Percentiles rank a stretch among this genome's conserved stretches.
phyloP scores from a whole-genome alignment of 139 green algal genomes.

The Coelastrella sp. region DNA sequence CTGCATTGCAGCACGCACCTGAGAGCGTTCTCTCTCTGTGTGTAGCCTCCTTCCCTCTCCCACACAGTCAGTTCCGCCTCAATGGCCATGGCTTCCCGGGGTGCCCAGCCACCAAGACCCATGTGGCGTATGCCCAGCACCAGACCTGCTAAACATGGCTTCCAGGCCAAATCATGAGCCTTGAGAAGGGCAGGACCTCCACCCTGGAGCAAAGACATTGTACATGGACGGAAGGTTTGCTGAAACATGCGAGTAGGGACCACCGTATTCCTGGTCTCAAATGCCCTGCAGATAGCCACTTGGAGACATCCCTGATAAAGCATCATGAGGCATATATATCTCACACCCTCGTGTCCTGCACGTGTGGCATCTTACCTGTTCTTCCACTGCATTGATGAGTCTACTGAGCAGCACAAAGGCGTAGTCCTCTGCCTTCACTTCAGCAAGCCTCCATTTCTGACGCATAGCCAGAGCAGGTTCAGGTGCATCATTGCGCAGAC shows the following conservation, averaged over 20 bases:
- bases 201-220: constrained; percentile 61
- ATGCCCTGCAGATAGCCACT: too few relatives aligned
- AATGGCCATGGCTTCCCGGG: constrained; percentile 86
- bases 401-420: constrained; percentile 90
- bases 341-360: too few relatives aligned
- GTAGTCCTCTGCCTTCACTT: constrained; percentile 95
- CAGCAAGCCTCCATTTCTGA: constrained; percentile 90
- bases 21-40: constrained; percentile 57
- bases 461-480: constrained; percentile 86
- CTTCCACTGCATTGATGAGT: constrained; percentile 79
- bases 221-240: too few relatives aligned
- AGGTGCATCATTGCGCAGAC: constrained; percentile 94
- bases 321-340: too few relatives aligned
- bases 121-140: constrained; percentile 88
- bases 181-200: constrained; percentile 60
- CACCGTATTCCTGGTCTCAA: too few relatives aligned
- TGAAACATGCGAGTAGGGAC: too few relatives aligned
- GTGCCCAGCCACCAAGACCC: constrained; percentile 80
- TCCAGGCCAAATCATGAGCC: constrained; percentile 72
- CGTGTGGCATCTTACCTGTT: constrained; percentile 59
- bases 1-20: constrained; percentile 48
- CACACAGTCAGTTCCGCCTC: constrained; percentile 91
- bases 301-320: too few relatives aligned
- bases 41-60: constrained; percentile 63
- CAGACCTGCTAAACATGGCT: constrained; percentile 74